Percentiles rank a stretch among this genome's conserved stretches.
Conservation (phyloP, 495 filamentous ascomycete species). For the Aspergillus funiculosus region DNA sequence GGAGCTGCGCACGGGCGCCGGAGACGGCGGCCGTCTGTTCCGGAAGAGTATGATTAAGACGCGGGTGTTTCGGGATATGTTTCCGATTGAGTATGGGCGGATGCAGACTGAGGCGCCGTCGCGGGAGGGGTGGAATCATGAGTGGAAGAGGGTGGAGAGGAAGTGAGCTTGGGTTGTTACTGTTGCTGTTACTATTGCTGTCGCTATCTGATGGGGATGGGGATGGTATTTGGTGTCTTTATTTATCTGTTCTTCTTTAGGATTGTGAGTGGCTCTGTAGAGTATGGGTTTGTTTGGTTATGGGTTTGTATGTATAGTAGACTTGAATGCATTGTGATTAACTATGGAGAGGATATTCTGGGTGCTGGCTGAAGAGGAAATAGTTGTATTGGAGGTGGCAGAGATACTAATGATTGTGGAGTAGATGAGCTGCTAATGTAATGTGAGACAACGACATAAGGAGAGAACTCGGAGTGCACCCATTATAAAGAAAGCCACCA, state of each 20-base stretch:
- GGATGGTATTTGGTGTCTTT: too few relatives aligned
- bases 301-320: too few relatives aligned
- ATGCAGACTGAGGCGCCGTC: conserved; percentile 72
- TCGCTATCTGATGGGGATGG: too few relatives aligned
- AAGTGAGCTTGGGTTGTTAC: conserved; percentile 9
- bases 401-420: conserved; percentile 6
- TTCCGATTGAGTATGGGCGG: conserved; percentile 86
- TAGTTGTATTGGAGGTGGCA: too few relatives aligned
- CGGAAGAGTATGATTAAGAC: conserved; percentile 80
- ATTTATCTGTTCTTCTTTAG: too few relatives aligned
- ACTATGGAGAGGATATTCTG: too few relatives aligned
- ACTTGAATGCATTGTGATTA: too few relatives aligned
- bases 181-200: too few relatives aligned
- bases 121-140: conserved; percentile 72
- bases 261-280: too few relatives aligned
- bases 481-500: conserved; percentile 9
- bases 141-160: conserved; percentile 39
- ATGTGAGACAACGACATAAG: conserved; percentile 16
- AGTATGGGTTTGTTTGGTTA: too few relatives aligned
- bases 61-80: conserved; percentile 56
- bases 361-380: too few relatives aligned
- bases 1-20: conserved; percentile 64
- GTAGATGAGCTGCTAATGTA: conserved; percentile 26
- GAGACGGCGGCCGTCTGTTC: conserved; percentile 74
- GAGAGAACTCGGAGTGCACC: conserved; percentile 20